A percentile compares a stretch with the other conserved stretches of the same genome.
phyloP scores from a whole-genome alignment of 208 protist genomes.

The Borovskyia barvae region DNA sequence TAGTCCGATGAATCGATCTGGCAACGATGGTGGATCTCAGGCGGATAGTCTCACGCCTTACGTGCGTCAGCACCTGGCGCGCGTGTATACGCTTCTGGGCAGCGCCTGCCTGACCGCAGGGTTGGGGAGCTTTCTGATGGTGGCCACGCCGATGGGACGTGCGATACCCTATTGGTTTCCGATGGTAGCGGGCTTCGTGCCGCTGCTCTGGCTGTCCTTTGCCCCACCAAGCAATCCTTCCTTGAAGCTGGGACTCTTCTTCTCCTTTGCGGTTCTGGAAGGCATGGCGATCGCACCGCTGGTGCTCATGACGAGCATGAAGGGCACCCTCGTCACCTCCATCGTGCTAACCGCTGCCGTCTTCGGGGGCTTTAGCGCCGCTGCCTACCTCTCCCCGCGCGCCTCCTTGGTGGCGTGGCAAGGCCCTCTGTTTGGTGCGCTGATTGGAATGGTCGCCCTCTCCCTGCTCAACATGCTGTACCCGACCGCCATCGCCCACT shows the following conservation, averaged over 20 bases:
- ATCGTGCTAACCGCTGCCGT: slow-evolving; percentile 79
- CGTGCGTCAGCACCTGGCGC: slow-evolving; percentile 78
- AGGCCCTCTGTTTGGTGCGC: slow-evolving; percentile 78
- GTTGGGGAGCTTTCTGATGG: slow-evolving; percentile 77
- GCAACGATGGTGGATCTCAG: slow-evolving; percentile 38
- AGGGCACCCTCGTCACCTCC: slow-evolving; percentile 79
- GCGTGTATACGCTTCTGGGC: slow-evolving; percentile 78
- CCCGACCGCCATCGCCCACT: slow-evolving; percentile 79
- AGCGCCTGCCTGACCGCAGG: slow-evolving; percentile 47
- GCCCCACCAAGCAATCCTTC: slow-evolving; percentile 67
- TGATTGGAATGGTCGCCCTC: slow-evolving; percentile 84
- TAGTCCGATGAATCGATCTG: slow-evolving; percentile 46
- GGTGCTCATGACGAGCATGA: slow-evolving; percentile 64
- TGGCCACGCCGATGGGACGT: slow-evolving; percentile 70
- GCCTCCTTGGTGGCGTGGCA: slow-evolving; percentile 82
- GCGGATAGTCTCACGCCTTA: slow-evolving; percentile 77
- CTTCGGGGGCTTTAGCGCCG: slow-evolving; percentile 85
- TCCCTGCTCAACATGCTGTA: slow-evolving; percentile 86
- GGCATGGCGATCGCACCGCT: slow-evolving; percentile 84
- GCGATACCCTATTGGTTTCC: slow-evolving; percentile 80
- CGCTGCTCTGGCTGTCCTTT: slow-evolving; percentile 83
- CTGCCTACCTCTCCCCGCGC: slow-evolving; percentile 75
- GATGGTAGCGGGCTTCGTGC: slow-evolving; percentile 82
- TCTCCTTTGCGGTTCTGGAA: slow-evolving; percentile 75
- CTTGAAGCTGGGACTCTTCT: slow-evolving; percentile 77